Conservation (phyloP, 129 eudicot species). For the Calendula officinalis region DNA sequence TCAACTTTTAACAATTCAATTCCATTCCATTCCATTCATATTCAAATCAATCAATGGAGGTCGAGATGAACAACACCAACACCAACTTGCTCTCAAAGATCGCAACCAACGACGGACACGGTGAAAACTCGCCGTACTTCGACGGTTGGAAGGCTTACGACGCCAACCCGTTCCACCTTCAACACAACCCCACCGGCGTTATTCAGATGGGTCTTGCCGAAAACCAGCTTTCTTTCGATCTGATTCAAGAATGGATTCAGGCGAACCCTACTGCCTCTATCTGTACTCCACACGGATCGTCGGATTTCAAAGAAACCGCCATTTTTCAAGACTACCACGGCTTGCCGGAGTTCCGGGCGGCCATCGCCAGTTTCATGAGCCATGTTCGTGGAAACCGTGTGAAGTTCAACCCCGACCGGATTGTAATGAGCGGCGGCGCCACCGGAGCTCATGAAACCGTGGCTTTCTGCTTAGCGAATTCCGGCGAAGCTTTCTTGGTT, state of each 20-base stretch:
- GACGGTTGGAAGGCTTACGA: constrained; percentile 76
- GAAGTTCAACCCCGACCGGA: constrained; percentile 42
- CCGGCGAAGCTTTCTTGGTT: constrained; percentile 56
- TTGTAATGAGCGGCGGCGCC: constrained; percentile 66
- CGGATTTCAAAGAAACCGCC: constrained; percentile 40
- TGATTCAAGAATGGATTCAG: constrained; percentile 44
- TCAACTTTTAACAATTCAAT: not conserved
- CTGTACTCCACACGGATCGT: constrained; percentile 38
- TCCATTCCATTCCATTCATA: not conserved
- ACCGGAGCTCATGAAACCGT: constrained; percentile 62
- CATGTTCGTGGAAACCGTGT: constrained; percentile 53
- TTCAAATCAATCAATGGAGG: constrained; percentile 2
- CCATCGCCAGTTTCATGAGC: constrained; percentile 55
- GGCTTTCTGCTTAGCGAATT: constrained; percentile 52
- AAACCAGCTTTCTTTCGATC: constrained; percentile 50
- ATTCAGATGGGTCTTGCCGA: constrained; percentile 74
- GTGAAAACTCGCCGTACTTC: constrained; percentile 65
- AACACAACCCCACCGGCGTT: constrained; percentile 46
- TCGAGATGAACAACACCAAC: constrained; percentile 6
- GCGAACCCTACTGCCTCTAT: constrained; percentile 45
- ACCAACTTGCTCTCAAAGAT: constrained; percentile 41
- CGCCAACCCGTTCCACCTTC: constrained; percentile 47
- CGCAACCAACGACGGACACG: constrained; percentile 56
- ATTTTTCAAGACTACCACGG: constrained; percentile 66
- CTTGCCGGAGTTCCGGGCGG: constrained; percentile 47